Evolutionary conservation across 2,329 filamentous ascomycete genomes (phyloP), one percentile per base, ranked within the genome.

Genomic region (Colletotrichum theobromicola): DNA sequence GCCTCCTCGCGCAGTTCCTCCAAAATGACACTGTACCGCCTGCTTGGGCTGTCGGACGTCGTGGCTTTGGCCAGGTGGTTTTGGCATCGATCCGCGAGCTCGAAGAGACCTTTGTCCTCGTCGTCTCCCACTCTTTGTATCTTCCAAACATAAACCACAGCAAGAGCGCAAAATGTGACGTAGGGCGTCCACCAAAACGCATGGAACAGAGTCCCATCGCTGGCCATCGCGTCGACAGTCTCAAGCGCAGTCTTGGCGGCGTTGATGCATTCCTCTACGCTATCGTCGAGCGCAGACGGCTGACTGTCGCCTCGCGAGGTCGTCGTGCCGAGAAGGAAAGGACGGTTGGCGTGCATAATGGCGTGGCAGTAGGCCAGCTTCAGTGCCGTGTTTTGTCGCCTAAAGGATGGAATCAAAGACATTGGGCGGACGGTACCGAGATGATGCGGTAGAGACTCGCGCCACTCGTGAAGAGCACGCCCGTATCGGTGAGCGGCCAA

Each of bases 361-460:
- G 90, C 88, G 70, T 92, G 90, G 10, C 85, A 86, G 74, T 90
- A 87, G 0, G 88, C 89, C 1, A 92, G 82, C 55, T 87, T 87
- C 9, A 92, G 81, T 2, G 90, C 89, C 0, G 84, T 87, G 4
- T 89, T 86, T 75, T 91, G 90, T 7, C 83, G 84, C 50, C 80
- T 81, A 34, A 88, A 88, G 4, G 82, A 84, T 0, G 85, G 83
- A 9, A 89, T 86, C 4, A 89, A 78, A 63, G 84, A 87, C 0
- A 84, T 85, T 0, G 87, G 87, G 4, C 83, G 83, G 18, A 89
- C 82, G 1, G 83, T 83, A 7, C 85, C 84, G 0, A 89, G 81
- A 8, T 88, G 83, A 0, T 85, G 81, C 1, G 87, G 88, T 0
- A 89, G 77, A 46, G 77, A 80, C 10, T 79, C 76, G 34, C 82